phyloP scores from a whole-genome alignment of 2,329 filamentous ascomycete species.

The Colletotrichum sp. region DNA sequence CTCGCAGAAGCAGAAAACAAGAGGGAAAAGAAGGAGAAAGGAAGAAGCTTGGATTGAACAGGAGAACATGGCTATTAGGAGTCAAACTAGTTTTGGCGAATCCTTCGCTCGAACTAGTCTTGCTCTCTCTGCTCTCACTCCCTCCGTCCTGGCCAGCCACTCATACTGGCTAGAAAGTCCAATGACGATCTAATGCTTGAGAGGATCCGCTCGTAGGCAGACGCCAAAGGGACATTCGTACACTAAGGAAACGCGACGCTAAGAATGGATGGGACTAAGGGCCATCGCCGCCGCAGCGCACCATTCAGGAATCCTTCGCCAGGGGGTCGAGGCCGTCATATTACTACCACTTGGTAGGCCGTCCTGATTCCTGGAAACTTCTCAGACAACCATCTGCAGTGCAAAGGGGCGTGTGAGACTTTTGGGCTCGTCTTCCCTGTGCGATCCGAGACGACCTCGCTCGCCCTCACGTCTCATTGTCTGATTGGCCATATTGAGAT shows the following conservation, averaged over 20 bases:
- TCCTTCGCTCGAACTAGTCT: neutral
- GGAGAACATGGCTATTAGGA: neutral
- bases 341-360: neutral
- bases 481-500: neutral
- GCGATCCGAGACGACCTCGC: neutral
- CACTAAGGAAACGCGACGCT: neutral
- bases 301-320: slow-evolving; percentile 13
- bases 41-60: neutral
- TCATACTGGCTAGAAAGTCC: neutral
- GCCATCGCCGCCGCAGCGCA: neutral
- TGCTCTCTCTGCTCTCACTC: neutral
- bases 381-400: neutral
- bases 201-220: neutral
- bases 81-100: neutral
- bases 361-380: neutral
- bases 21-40: neutral
- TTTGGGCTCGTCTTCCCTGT: neutral
- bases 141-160: neutral
- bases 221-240: neutral
- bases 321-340: neutral
- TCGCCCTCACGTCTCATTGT: neutral
- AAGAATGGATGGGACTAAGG: neutral
- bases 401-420: neutral
- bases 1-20: neutral
- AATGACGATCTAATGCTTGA: neutral